Evolutionary conservation across 208 protist genomes (phyloP), one percentile per base, ranked within the genome.

Genomic region (Acanthamoeba healyi): DNA sequence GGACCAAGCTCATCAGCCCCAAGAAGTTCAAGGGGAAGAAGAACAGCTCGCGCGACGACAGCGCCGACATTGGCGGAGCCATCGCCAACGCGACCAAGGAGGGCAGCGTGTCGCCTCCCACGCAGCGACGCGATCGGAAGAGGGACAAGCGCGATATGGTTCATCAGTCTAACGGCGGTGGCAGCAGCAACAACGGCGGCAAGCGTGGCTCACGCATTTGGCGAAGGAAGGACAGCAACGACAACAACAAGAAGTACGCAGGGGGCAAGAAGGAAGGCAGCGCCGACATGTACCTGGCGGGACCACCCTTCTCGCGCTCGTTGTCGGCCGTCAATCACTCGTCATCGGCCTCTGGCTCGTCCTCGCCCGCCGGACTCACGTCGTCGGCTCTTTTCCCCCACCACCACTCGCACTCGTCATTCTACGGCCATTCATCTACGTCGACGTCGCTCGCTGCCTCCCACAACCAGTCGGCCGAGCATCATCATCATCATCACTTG

Each of bases 1-100:
- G 82, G 46, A 90, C 82, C 40, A 90, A 90, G 82, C 29, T 90
- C 32, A 90, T 90, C 82, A 90, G 56, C 51, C 82, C 82, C 34
- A 90, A 65, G 82, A 90, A 90, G 40, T 70, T 90, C 54, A 90
- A 90, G 82, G 32, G 32, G 17, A 90, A 90, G 72, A 44, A 51
- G 38, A 51, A 29, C 72, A 29, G 38, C 38, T 38, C 63, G 63
- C 72, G 72, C 34, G 72, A 82, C 38, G 72, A 82, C 42, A 54
- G 38, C 72, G 26, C 4, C 36, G 67, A 42, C 10, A 3, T 22
- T 3, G 58, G n/a, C n/a, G 10, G 5, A 19, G 24, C 58, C 58
- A 65, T 32, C 58, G n/a, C 15, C n/a, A n/a, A n/a, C 58, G 58
- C n/a, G n/a, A 24, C 58, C 58, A 29, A 32, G 58, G 58, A 22